Evolutionary conservation across 2,329 filamentous ascomycete species (phyloP).

Genomic region (Juglanconis sp.): DNA sequence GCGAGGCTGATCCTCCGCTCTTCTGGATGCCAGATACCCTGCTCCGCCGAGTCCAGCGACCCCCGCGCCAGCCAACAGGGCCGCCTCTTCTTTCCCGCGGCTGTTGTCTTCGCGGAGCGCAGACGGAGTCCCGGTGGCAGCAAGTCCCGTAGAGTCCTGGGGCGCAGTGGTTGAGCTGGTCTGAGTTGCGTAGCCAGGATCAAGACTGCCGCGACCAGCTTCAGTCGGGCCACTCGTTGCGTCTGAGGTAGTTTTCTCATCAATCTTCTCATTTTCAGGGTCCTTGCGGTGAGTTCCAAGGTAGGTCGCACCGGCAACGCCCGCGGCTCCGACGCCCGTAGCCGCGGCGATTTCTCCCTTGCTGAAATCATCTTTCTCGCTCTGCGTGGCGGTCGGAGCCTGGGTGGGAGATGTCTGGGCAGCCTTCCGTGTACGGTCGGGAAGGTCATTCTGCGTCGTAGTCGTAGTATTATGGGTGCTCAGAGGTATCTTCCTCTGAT

Average conservation of each 20-base stretch:
- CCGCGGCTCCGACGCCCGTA: not conserved
- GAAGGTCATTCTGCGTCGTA: not conserved
- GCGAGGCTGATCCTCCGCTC: not conserved
- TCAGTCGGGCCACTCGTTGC: not conserved
- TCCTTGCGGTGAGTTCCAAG: conserved; percentile 1
- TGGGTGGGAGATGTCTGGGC: not conserved
- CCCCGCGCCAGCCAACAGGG: conserved; percentile 3
- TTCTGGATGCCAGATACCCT: conserved; percentile 1
- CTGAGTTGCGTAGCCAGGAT: not conserved
- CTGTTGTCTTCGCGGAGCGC: not conserved
- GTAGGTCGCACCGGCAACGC: conserved; percentile 1
- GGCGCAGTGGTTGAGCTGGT: not conserved
- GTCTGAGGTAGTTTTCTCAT: not conserved
- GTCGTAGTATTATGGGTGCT: not conserved
- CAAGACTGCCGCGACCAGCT: not conserved
- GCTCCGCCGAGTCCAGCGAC: conserved; percentile 5
- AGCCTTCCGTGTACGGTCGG: not conserved
- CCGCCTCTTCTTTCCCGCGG: not conserved
- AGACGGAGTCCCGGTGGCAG: not conserved
- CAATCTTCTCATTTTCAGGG: not conserved
- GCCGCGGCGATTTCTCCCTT: not conserved
- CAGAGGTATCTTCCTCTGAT: not conserved
- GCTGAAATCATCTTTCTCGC: not conserved
- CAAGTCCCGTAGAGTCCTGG: not conserved
- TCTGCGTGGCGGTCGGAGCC: not conserved